phyloP scores from a whole-genome alignment of 495 filamentous ascomycete genomes.

The Penicillium pulvis region DNA sequence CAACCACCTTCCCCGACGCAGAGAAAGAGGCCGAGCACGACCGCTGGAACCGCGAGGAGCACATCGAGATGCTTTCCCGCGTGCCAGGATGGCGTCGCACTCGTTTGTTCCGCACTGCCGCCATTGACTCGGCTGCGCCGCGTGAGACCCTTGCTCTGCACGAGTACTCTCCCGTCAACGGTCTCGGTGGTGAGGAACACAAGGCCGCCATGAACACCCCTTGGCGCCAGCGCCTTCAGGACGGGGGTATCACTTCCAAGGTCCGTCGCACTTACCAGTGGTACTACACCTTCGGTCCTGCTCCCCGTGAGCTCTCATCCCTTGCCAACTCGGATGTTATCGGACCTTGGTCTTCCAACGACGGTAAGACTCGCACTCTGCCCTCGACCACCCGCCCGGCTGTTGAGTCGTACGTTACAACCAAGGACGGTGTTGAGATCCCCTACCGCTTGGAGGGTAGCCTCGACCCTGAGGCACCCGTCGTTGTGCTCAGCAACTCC shows the following conservation, averaged over 20 bases:
- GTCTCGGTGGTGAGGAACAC: slow-evolving; percentile 63
- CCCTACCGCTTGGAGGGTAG: slow-evolving; percentile 77
- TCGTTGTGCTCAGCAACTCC: slow-evolving; percentile 73
- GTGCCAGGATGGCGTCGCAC: slow-evolving; percentile 77
- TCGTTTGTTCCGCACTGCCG: slow-evolving; percentile 62
- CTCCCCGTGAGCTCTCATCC: slow-evolving; percentile 63
- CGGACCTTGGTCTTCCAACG: slow-evolving; percentile 53
- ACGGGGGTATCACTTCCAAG: slow-evolving; percentile 57
- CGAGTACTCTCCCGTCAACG: slow-evolving; percentile 67
- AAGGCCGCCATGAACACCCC: slow-evolving; percentile 60
- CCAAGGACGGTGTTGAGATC: slow-evolving; percentile 64
- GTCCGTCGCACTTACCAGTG: slow-evolving; percentile 63
- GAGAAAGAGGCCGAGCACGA: slow-evolving; percentile 57
- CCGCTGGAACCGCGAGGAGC: slow-evolving; percentile 73
- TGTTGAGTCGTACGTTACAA: slow-evolving; percentile 67
- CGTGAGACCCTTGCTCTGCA: slow-evolving; percentile 66
- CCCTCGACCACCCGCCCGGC: slow-evolving; percentile 53
- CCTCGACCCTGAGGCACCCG: slow-evolving; percentile 62
- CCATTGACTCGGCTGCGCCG: slow-evolving; percentile 49
- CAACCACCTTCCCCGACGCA: slow-evolving; percentile 53
- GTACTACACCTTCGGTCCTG: slow-evolving; percentile 77
- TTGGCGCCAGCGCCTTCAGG: slow-evolving; percentile 56
- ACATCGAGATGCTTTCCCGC: slow-evolving; percentile 68
- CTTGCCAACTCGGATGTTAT: slow-evolving; percentile 37
- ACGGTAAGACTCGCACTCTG: slow-evolving; percentile 53